Evolutionary conservation across 208 protist genomes (phyloP).

Genomic region (Trypanosoma avium): DNA sequence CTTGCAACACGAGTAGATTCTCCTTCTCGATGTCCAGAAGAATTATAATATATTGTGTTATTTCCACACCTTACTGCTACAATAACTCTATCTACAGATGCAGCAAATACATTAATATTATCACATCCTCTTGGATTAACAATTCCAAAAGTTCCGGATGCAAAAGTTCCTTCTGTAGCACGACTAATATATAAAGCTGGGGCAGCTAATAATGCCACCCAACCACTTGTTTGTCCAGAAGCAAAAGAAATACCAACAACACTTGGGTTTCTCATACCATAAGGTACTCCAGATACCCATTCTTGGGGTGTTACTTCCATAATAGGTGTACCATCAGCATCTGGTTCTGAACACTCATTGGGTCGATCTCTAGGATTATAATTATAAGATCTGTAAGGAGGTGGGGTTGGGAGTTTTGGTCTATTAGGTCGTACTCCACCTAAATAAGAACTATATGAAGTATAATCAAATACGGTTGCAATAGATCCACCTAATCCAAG

Average conservation of each 20-base stretch:
- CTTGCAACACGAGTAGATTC: not conserved
- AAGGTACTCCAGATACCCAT: slow-evolving; percentile 13
- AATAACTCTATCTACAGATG: not conserved
- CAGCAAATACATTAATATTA: slow-evolving; percentile 3
- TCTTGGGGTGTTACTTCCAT: not conserved
- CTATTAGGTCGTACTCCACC: slow-evolving; percentile 5
- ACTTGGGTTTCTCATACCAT: not conserved
- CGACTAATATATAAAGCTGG: not conserved
- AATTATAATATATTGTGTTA: slow-evolving; percentile 3
- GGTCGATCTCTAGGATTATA: slow-evolving; percentile 10
- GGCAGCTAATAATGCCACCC: not conserved
- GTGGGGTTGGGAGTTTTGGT: not conserved
- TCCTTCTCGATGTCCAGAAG: not conserved
- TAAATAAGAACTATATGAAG: slow-evolving; percentile 14
- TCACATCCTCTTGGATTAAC: not conserved
- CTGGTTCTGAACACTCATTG: slow-evolving; percentile 19
- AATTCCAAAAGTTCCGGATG: not conserved
- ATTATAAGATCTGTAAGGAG: slow-evolving; percentile 18
- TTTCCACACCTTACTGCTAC: slow-evolving; percentile 6
- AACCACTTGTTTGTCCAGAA: not conserved
- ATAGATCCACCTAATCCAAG: slow-evolving; percentile 18
- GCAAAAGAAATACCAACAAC: not conserved
- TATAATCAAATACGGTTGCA: slow-evolving; percentile 15
- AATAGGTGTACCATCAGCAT: not conserved
- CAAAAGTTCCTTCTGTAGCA: slow-evolving; percentile 7